Base-by-base conservation (phyloP, 345 rosid species). In the Salix dunnii region DNA sequence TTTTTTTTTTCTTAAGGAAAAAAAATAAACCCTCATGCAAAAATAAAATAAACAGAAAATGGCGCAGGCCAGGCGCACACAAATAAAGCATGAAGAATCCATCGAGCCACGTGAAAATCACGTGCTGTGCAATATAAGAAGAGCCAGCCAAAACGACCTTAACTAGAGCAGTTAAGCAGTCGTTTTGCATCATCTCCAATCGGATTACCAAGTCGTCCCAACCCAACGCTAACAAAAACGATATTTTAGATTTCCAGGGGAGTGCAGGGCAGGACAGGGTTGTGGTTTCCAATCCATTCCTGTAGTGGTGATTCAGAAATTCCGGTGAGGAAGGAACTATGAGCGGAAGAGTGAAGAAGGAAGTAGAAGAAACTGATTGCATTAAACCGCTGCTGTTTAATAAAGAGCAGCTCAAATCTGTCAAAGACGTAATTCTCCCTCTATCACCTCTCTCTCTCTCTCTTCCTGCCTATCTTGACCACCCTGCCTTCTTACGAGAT, bases 301-400 rank as follows among this genome's bases (percentile, higher is more conserved):
- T 68, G 73, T 38, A 72, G 78, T 53, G 23, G 7, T 63, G 61
- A 11, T 75, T 70, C 65, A 66, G 43, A 65, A 40, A 48, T 21
- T 12, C 18, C n/a, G 61, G 28, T n/a, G 9, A 53, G 14, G 7
- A 20, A 53, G 14, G 7, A 60, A 40, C 21, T 8, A 80, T 76
- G 79, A 76, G 74, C 27, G 77, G 68, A 31, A 38, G 3, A 27
- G 69, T 80, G 65, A 80, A 80, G 70, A 76, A 42, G 43, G 74
- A 80, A 72, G 68, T 71, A 23, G 80, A 80, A 67, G 80, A 80
- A 4, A 63, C 43, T 31, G 62, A 72, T 60, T 67, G 48, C 18
- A 72, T 13, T 76, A 71, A 25, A 72, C 49, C 79, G 68, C 2
- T 70, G 46, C 63, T 73, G 66, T 5, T 31, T 14, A 7, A 10